Evolutionary conservation across 768 basidiomycete species (phyloP).

Genomic region (Terana coerulea): DNA sequence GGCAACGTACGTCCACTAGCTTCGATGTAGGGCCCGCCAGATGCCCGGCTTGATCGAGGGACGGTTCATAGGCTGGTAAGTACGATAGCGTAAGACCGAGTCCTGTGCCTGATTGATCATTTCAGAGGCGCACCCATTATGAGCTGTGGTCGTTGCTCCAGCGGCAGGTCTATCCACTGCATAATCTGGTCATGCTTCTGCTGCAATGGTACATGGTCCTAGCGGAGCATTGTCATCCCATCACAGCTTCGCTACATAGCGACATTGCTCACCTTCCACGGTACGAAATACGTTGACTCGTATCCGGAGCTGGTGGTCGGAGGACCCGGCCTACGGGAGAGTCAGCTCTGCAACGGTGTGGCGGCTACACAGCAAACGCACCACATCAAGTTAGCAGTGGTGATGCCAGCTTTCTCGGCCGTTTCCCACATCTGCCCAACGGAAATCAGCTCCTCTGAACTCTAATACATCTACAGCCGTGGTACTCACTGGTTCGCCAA

Average conservation of each 20-base stretch:
- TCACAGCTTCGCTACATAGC: neutral
- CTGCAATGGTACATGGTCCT: constrained; percentile 59
- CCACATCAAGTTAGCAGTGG: constrained; percentile 93
- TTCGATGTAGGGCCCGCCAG: constrained; percentile 62
- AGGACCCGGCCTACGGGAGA: constrained; percentile 69
- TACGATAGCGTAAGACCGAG: too few relatives aligned
- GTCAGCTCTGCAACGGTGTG: neutral
- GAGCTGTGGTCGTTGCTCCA: constrained; percentile 69
- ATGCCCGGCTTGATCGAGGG: constrained; percentile 84
- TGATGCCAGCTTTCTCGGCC: constrained; percentile 63
- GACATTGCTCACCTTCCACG: constrained; percentile 55
- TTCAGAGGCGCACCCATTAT: constrained; percentile 66
- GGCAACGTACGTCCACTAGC: constrained; percentile 60
- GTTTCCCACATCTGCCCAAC: constrained; percentile 83
- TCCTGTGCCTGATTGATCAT: too few relatives aligned
- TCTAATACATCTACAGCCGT: too few relatives aligned
- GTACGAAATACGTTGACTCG: constrained; percentile 71
- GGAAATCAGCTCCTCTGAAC: too few relatives aligned
- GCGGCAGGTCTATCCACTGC: constrained; percentile 76
- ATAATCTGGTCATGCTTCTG: constrained; percentile 77
- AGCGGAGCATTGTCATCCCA: neutral
- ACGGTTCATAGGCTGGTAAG: constrained; percentile 71
- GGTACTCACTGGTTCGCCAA: constrained; percentile 74
- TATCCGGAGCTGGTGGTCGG: constrained; percentile 61
- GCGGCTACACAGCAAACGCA: constrained; percentile 32